phyloP scores from a whole-genome alignment of 331 rosid genomes.

The Pyracantha coccinea region DNA sequence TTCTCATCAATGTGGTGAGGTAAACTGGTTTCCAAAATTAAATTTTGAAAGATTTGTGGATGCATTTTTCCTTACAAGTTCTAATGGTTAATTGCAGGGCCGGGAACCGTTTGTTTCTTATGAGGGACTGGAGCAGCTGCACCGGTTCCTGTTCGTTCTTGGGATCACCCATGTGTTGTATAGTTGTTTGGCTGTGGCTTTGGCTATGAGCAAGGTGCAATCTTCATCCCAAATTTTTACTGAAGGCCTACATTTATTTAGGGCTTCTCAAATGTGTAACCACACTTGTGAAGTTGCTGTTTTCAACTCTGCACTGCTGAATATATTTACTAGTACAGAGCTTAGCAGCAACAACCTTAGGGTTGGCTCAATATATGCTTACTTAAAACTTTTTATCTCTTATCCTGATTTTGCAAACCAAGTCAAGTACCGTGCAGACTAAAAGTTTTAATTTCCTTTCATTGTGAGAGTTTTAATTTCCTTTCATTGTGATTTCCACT shows the following conservation, averaged over 20 bases:
- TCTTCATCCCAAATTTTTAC: conserved; percentile 3
- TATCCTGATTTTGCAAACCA: background rate
- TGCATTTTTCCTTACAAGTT: background rate
- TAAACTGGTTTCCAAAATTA: conserved; percentile 16
- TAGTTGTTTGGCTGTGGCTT: conserved; percentile 87
- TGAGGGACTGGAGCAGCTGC: conserved; percentile 93
- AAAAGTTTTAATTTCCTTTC: background rate
- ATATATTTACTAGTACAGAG: no score
- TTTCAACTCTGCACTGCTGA: no score
- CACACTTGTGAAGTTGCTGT: no score
- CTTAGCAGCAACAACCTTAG: no score
- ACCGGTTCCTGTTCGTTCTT: conserved; percentile 85
- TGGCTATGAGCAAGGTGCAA: conserved; percentile 94
- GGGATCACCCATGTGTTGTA: conserved; percentile 92
- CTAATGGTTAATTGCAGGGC: conserved; percentile 48
- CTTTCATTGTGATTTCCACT: background rate
- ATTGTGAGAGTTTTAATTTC: background rate
- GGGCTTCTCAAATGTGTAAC: no score
- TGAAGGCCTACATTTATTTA: background rate
- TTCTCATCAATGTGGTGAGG: conserved; percentile 66
- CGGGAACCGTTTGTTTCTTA: conserved; percentile 96
- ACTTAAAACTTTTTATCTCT: background rate
- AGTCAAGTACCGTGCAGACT: background rate
- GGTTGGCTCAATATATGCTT: no score
- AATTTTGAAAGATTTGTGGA: background rate